Base-by-base conservation (phyloP, 2,329 filamentous ascomycete genomes). In the Orbilia blumenaviensis region DNA sequence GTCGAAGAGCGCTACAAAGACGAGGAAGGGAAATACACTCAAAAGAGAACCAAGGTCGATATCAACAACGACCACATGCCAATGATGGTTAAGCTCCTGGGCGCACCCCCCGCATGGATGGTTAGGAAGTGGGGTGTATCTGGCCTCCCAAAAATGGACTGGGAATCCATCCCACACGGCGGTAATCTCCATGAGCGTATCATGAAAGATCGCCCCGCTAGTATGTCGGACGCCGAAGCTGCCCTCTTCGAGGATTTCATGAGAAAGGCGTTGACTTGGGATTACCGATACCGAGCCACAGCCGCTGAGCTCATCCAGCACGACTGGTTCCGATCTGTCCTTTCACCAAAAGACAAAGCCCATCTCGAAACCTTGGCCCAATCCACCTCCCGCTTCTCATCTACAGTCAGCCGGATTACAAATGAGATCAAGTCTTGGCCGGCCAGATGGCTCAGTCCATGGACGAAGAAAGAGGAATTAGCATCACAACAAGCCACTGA, bases 11-110 rank as follows among this genome's bases (percentile, higher is more conserved):
- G 72, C 12, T 69, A 76, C 25, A 69, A 60, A 42, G 72, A 76
- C 23, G 58, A 50, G 16, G 38, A 61, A 10, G 72, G 72, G 8
- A 66, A 64, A 44, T 66, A 60, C 32, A 64, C 58, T 34, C 72
- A 76, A 46, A 76, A 76, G 58, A 58, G 72, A 41, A 76, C 72
- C 32, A 68, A 52, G 38, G 41, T 41, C 2, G 72, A 76, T 16
- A 76, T 76, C 23, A 69, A 76, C 42, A 58, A 25, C 7, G 72
- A 76, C 16, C 72, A 76, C 12, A 64, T 69, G 64, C 72, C 72
- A 46, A 76, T 69, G 72, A 76, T 76, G 72, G 72, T 60, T 41
- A 52, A 64, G 9, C 72, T 76, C 23, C 64, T 76, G 21, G 72
- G 72, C 2, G 50, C 48, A n/a, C 72, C 72, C 69, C 72, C 72